phyloP scores from a whole-genome alignment of 768 basidiomycete genomes.

The Pleurotus platypus region DNA sequence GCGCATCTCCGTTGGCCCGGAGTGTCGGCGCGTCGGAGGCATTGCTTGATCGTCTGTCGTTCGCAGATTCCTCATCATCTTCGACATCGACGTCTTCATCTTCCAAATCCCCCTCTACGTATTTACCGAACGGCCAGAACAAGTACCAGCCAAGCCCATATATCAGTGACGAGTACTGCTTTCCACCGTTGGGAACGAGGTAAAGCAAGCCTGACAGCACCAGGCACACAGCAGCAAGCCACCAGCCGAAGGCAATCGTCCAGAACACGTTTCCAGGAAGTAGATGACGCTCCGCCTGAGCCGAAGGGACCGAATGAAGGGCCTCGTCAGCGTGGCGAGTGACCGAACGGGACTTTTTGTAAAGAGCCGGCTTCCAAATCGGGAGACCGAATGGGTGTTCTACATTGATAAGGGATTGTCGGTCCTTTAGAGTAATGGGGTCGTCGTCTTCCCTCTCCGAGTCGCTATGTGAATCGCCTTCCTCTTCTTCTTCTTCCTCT shows the following conservation, averaged over 20 bases:
- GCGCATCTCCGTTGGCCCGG: constrained; percentile 31
- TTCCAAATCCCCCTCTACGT: constrained; percentile 79
- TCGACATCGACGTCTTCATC: constrained; percentile 38
- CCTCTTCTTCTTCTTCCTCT: constrained; percentile 31
- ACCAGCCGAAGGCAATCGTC: constrained; percentile 89
- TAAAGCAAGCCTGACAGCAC: constrained; percentile 64
- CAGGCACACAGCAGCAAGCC: constrained; percentile 77
- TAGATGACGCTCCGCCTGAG: constrained; percentile 89
- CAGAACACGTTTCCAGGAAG: constrained; percentile 94
- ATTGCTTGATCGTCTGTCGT: constrained; percentile 23
- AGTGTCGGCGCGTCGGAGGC: constrained; percentile 35
- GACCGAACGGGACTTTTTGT: constrained; percentile 96
- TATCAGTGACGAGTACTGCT: constrained; percentile 78
- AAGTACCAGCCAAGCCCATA: constrained; percentile 96
- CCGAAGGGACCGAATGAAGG: constrained; percentile 87
- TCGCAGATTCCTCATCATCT: constrained; percentile 25
- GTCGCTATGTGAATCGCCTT: constrained; percentile 36
- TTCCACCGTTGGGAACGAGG: constrained; percentile 76
- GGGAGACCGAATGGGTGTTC: constrained; percentile 98
- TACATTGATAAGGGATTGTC: constrained; percentile 98
- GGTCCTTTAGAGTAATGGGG: constrained; percentile 88
- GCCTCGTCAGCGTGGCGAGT: constrained; percentile 95
- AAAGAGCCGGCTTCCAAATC: constrained; percentile 99
- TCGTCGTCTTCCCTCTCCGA: constrained; percentile 55
- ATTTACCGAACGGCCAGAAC: constrained; percentile 98